phyloP scores from a whole-genome alignment of 2,329 filamentous ascomycete species.

The Apiospora sp. region DNA sequence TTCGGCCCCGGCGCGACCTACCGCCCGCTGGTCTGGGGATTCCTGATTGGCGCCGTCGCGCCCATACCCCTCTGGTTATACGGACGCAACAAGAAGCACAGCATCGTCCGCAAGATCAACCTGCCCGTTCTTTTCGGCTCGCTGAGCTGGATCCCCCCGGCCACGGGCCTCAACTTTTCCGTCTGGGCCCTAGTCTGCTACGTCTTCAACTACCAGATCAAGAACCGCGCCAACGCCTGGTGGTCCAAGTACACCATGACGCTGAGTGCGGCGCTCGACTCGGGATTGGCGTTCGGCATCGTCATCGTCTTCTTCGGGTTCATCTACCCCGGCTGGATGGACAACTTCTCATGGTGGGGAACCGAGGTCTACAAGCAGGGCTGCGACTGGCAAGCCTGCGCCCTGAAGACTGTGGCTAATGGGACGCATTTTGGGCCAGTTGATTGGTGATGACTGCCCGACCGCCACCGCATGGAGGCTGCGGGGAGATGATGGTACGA shows the following conservation, averaged over 20 bases:
- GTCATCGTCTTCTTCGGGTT: slow-evolving; percentile 87
- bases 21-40: slow-evolving; percentile 80
- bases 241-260: slow-evolving; percentile 95
- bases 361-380: slow-evolving; percentile 86
- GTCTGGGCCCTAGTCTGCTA: slow-evolving; percentile 89
- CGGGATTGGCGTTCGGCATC: slow-evolving; percentile 81
- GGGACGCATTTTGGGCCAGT: slow-evolving; percentile 73
- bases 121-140: slow-evolving; percentile 85
- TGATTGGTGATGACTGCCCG: slow-evolving; percentile 55
- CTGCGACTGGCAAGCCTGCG: slow-evolving; percentile 84
- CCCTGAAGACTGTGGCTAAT: slow-evolving; percentile 69
- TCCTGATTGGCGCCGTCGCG: slow-evolving; percentile 77
- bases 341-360: slow-evolving; percentile 84
- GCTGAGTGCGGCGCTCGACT: slow-evolving; percentile 82
- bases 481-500: background rate
- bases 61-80: slow-evolving; percentile 80
- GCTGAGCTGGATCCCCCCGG: slow-evolving; percentile 86
- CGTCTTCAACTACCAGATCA: slow-evolving; percentile 81
- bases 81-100: slow-evolving; percentile 64
- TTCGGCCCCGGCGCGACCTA: slow-evolving; percentile 81
- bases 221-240: slow-evolving; percentile 75
- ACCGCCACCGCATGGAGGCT: background rate
- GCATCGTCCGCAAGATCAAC: slow-evolving; percentile 78
- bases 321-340: slow-evolving; percentile 80
- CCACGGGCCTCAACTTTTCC: slow-evolving; percentile 85